Conservation (phyloP, 164 flowering plant genomes). For the Liriodendron chinense region DNA sequence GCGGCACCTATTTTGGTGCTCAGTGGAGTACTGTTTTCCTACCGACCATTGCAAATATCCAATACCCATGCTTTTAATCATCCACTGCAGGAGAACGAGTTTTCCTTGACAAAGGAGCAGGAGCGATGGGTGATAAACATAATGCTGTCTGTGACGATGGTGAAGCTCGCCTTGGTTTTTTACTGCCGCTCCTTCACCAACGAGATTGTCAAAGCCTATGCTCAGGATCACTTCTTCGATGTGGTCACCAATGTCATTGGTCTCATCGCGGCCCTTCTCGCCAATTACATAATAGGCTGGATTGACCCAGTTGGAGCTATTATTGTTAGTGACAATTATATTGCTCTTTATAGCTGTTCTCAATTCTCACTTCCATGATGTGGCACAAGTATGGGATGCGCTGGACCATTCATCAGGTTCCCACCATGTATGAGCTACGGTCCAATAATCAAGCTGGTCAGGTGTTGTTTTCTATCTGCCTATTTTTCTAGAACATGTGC, state of each 20-base stretch:
- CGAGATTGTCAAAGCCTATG: constrained; percentile 93
- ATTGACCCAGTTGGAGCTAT: constrained; percentile 94
- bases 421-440: not conserved
- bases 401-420: no score
- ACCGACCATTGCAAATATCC: not conserved
- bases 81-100: constrained; percentile 42
- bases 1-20: not conserved
- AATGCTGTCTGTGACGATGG: constrained; percentile 76
- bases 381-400: no score
- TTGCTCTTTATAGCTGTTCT: not conserved
- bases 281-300: constrained; percentile 67
- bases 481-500: not conserved
- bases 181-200: constrained; percentile 82
- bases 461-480: not conserved
- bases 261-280: constrained; percentile 76
- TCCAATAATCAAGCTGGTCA: not conserved
- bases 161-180: constrained; percentile 53
- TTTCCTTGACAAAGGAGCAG: constrained; percentile 59
- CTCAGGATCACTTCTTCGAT: constrained; percentile 93
- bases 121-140: constrained; percentile 76
- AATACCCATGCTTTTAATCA: not conserved
- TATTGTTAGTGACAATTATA: constrained; percentile 49
- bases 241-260: constrained; percentile 86
- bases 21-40: not conserved
- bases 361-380: no score